Base-by-base conservation (phyloP, 2,329 filamentous ascomycete genomes). In the Pochonia chlamydosporia region DNA sequence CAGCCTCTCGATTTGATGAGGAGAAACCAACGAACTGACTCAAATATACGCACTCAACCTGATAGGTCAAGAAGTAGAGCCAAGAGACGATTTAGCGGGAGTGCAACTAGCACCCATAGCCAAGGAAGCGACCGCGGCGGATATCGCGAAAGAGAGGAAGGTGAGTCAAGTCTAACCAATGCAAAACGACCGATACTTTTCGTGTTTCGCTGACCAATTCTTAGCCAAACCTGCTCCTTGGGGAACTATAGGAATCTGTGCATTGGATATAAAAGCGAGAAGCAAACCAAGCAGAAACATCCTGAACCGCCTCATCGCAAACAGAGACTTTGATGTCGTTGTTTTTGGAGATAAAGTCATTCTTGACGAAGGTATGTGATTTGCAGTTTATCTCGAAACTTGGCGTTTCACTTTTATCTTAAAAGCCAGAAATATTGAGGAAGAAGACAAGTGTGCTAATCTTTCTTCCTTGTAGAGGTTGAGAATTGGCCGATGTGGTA, bases 271-370 rank as follows among this genome's bases (percentile, higher is more conserved):
- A 56, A 99, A 99, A 71, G 93, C 93, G 30, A 81, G 93, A 59
- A 96, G 91, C 74, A 97, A 97, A 67, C 93, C 93, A 1, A 96
- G 92, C 62, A 81, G 95, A 55, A 97, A 96, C 61, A 99, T 99
- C 56, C 72, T 99, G 50, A 97, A 95, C 61, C 82, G 91, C 43
- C 76, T 99, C 18, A 92, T 96, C 54, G 82, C 87, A 28, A 91
- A 95, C 55, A 82, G 85, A 43, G 92, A 97, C 58, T 97, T 99
- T 60, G 92, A 99, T 59, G 91, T 97, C 21, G 85, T 95, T 52
- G 92, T 99, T 11, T 99, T 99, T 71, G 95, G 93, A 41, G 93
- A 99, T 72, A 99, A 99, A 69, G 92, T 96, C 37, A 99, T 99
- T 56, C 75, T 99, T 30, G 93, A 99, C 61, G 93, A 99, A 78